Evolutionary conservation across 352 stramenopile genomes (phyloP), one percentile per base, ranked within the genome.

Genomic region (Detonula confervacea): DNA sequence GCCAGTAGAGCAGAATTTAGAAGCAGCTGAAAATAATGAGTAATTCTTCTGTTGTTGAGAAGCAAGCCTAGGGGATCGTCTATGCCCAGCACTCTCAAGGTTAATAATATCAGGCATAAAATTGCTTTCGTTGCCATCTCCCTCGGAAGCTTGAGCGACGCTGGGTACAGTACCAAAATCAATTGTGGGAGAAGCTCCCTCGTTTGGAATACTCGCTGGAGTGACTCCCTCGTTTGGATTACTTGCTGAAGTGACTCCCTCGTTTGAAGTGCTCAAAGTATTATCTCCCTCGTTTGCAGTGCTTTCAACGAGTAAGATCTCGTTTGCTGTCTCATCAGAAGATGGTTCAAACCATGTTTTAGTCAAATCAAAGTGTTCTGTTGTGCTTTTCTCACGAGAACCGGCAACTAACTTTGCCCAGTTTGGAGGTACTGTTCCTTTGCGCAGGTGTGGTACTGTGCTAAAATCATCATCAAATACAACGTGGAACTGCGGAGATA

Each of bases 401-500:
- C 52, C 22, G 7, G 29, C 25, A 11, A 35, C 20, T 5, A 73
- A 51, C 25, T 64, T 35, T 20, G 35, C 30, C 51, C 64, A 73
- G 35, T 73, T 61, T 25, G 64, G 64, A 33, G 64, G 64, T 0
- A 64, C 8, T 42, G n/a, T 42, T 18, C 49, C 64, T 29, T n/a
- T 20, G 8, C 55, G 29, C 67, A 76, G 67, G n/a, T 65, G 55
- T 37, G 65, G 51, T n/a, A 73, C 42, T 20, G 22, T 60, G 3
- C 27, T 35, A 47, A 60, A 70, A 60, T 7, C 9, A 46, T 76
- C 55, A 59, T 81, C 39, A 55, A 73, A 80, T 22, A 80, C 56
- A 2, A 77, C 73, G 52, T 87, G 59, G 76, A 67, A 91, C 30
- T 89, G 79, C 22, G 78, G 82, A 44, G 47, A 74, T 8, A 89